Conservation (phyloP, 805 yeast species). For the Yueomyces sinensis region DNA sequence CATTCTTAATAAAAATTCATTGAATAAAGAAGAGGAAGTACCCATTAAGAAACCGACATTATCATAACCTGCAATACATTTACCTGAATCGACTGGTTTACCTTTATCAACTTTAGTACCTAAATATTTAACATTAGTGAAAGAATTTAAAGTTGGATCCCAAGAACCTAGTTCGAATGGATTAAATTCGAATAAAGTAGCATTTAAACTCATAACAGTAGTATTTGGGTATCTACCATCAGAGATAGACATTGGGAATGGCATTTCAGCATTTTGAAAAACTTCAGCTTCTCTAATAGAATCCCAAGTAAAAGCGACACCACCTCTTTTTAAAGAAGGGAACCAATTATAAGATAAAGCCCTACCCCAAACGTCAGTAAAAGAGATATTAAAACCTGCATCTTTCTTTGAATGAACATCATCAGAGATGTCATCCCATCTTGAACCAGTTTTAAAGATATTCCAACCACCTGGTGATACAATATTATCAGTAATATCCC, state of each 20-base stretch:
- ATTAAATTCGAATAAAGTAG: conserved; percentile 51
- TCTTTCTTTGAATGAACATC: conserved; percentile 37
- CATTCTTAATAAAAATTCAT: conserved; percentile 45
- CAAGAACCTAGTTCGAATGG: conserved; percentile 78
- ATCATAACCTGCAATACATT: conserved; percentile 60
- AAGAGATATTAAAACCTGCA: conserved; percentile 56
- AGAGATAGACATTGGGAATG: conserved; percentile 54
- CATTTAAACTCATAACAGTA: conserved; percentile 41
- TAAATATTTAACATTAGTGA: conserved; percentile 52
- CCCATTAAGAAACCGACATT: conserved; percentile 75
- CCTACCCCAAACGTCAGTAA: conserved; percentile 76
- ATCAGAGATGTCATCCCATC: conserved; percentile 39
- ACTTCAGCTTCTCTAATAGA: conserved; percentile 47
- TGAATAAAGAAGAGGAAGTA: conserved; percentile 72
- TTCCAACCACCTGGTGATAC: conserved; percentile 52
- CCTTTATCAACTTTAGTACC: conserved; percentile 61
- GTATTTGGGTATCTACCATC: conserved; percentile 59
- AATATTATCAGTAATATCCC: conserved; percentile 58
- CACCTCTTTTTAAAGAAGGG: conserved; percentile 43
- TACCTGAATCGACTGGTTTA: conserved; percentile 28
- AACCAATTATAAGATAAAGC: conserved; percentile 63
- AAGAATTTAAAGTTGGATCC: conserved; percentile 62
- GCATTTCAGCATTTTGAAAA: conserved; percentile 51
- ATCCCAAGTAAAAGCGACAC: conserved; percentile 48
- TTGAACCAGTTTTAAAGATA: conserved; percentile 35